Conservation (phyloP, 805 yeast genomes). For the Torulaspora delbrueckii region DNA sequence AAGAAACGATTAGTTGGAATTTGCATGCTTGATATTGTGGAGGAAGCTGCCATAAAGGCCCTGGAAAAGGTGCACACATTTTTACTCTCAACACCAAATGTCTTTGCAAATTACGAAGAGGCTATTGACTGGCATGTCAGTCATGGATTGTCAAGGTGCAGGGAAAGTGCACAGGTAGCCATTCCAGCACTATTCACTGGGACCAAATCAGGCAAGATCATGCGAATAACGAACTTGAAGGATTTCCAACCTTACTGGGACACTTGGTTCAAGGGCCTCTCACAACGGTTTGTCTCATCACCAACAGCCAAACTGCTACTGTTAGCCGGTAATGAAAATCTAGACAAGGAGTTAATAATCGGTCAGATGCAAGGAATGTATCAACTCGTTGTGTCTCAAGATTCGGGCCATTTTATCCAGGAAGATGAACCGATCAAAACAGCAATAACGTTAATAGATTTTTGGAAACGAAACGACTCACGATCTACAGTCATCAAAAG, state of each 20-base stretch:
- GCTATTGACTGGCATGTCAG: slow-evolving; percentile 84
- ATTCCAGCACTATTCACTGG: slow-evolving; percentile 60
- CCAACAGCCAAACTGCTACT: slow-evolving; percentile 66
- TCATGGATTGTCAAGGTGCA: slow-evolving; percentile 49
- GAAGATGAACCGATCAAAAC: slow-evolving; percentile 79
- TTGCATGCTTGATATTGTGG: slow-evolving; percentile 84
- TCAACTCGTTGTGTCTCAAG: slow-evolving; percentile 77
- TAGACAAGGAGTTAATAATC: slow-evolving; percentile 79
- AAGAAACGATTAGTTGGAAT: slow-evolving; percentile 53
- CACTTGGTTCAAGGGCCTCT: slow-evolving; percentile 74
- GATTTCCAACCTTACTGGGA: slow-evolving; percentile 69
- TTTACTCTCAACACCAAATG: slow-evolving; percentile 56
- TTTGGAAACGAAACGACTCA: slow-evolving; percentile 42
- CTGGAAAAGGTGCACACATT: slow-evolving; percentile 63
- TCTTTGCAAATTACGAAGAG: slow-evolving; percentile 46
- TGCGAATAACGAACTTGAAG: slow-evolving; percentile 63
- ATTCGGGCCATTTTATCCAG: slow-evolving; percentile 90
- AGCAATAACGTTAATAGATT: slow-evolving; percentile 48
- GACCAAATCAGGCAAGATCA: slow-evolving; percentile 24
- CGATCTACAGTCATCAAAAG: slow-evolving; percentile 35
- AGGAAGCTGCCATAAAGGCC: slow-evolving; percentile 79
- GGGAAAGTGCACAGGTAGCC: slow-evolving; percentile 64
- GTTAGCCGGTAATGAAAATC: slow-evolving; percentile 81
- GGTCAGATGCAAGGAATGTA: slow-evolving; percentile 99
- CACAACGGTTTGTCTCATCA: slow-evolving; percentile 46